Evolutionary conservation across 805 yeast species (phyloP).

Genomic region (Candida sithepensis): DNA sequence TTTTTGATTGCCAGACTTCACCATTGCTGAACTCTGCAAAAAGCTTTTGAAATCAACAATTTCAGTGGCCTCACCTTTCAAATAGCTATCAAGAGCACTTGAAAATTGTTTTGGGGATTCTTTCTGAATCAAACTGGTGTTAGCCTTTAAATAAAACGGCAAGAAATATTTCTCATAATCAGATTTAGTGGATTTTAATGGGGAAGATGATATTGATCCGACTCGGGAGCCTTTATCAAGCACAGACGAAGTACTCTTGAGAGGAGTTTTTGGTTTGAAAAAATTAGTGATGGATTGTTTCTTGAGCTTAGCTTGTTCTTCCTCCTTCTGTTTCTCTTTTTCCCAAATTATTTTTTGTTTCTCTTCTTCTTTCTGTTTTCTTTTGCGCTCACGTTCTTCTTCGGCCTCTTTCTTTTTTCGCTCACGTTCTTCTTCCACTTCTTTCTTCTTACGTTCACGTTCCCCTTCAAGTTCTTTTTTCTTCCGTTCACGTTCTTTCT

Average conservation of each 20-base stretch:
- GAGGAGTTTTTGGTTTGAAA: conserved; percentile 23
- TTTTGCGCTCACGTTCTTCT: conserved; percentile 11
- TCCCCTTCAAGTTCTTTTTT: conserved; percentile 31
- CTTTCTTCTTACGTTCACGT: conserved; percentile 19
- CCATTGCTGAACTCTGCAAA: background rate
- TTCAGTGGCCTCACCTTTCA: conserved; percentile 11
- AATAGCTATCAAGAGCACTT: conserved; percentile 10
- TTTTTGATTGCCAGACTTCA: background rate
- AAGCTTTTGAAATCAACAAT: conserved; percentile 12
- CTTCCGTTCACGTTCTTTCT: conserved; percentile 33
- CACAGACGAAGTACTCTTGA: background rate
- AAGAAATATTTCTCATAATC: conserved; percentile 26
- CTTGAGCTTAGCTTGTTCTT: conserved; percentile 22
- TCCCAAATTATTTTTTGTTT: conserved; percentile 15
- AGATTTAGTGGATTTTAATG: conserved; percentile 2
- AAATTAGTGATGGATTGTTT: conserved; percentile 33
- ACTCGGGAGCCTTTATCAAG: background rate
- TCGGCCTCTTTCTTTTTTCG: conserved; percentile 33
- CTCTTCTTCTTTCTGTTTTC: conserved; percentile 24
- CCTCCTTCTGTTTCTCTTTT: conserved; percentile 17
- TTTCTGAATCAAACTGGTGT: conserved; percentile 14
- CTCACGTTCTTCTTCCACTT: conserved; percentile 24
- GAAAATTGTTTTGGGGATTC: conserved; percentile 2
- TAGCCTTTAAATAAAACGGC: conserved; percentile 28
- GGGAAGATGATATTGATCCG: background rate